Base-by-base conservation (phyloP, 139 green algal genomes). In the Tetratostichococcus sp. region DNA sequence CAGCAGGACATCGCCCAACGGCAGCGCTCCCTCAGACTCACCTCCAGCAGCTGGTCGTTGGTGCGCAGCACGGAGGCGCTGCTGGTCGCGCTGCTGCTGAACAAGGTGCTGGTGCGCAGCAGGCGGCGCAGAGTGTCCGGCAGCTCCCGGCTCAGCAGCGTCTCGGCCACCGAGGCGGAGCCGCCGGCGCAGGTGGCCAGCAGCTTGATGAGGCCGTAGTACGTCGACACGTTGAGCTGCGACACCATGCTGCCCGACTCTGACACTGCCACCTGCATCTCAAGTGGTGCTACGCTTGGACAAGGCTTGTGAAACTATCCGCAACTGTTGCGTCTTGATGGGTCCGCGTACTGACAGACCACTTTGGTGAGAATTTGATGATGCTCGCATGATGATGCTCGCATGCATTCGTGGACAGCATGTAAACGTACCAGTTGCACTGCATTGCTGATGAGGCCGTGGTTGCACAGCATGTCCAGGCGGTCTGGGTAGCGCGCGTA, bases 191-290 rank as follows among this genome's bases (percentile, higher is more conserved):
- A 93, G 26, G 86, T 91, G 32, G 87, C 76, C 28, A 97, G 82
- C 31, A 97, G 87, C 82, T 88, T 89, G 30, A 97, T 75, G 26
- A 97, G 82, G 68, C 86, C 84, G 76, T 91, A 95, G 87, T 94
- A 96, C 34, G 91, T 96, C 50, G 81, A 80, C 1, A 90, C 74
- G 34, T 80, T 85, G 11, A 95, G 86, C 82, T 91, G 89, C 43
- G 79, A 77, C 43, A 75, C 83, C 73, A 93, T 90, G 82, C 74
- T 82, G 62, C 89, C 88, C 16, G 8, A 77, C 23, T 89, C 89
- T 30, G 77, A 83, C 35, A 80, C 76, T 6, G 74, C 31, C n/a
- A 77, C 70, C 78, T 74, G 78, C 72, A 58, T 33, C 28, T n/a
- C n/a, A n/a, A n/a, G n/a, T n/a, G n/a, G n/a, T n/a, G n/a, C n/a